These are phyloP conservation scores for Sporothrix mexicana DNA, from an alignment of 2,329 filamentous ascomycete species.

Conservation along the genomic window DNA sequence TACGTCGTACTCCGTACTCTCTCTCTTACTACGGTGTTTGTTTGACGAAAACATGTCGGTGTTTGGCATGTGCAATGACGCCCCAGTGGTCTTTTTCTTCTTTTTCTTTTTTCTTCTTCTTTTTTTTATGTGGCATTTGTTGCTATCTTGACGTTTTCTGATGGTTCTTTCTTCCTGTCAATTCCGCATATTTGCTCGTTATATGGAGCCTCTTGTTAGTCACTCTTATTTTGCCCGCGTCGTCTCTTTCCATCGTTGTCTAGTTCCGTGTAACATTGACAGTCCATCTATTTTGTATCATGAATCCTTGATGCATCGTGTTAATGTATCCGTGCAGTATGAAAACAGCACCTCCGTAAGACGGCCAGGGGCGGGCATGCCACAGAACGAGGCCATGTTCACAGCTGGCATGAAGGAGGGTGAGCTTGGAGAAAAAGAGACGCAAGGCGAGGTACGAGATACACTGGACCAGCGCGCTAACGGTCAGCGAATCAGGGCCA, in stretches of 20 bases:
- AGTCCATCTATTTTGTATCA: not conserved
- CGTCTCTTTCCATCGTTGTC: no score
- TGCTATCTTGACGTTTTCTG: no score
- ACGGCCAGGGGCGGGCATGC: slow-evolving; percentile 4
- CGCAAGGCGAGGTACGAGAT: not conserved
- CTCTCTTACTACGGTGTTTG: slow-evolving; percentile 3
- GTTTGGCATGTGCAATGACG: not conserved
- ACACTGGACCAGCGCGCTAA: not conserved
- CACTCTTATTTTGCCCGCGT: not conserved
- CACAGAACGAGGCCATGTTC: slow-evolving; percentile 13
- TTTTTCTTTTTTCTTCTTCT: not conserved
- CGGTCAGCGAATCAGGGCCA: slow-evolving; percentile 4
- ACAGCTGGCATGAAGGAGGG: no score
- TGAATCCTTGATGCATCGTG: not conserved
- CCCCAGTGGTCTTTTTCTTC: not conserved
- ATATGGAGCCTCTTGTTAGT: not conserved
- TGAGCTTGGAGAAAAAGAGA: not conserved
- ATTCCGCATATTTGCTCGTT: not conserved
- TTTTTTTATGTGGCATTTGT: no score
- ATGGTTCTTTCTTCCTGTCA: not conserved
- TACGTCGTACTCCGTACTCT: no score
- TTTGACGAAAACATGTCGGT: slow-evolving; percentile 12
- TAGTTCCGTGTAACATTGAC: no score
- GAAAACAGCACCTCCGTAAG: not conserved
- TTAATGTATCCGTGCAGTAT: not conserved